Evolutionary conservation across 306 rosid genomes (phyloP), one percentile per base, ranked within the genome.

Genomic region (Trichosanthes truncata): DNA sequence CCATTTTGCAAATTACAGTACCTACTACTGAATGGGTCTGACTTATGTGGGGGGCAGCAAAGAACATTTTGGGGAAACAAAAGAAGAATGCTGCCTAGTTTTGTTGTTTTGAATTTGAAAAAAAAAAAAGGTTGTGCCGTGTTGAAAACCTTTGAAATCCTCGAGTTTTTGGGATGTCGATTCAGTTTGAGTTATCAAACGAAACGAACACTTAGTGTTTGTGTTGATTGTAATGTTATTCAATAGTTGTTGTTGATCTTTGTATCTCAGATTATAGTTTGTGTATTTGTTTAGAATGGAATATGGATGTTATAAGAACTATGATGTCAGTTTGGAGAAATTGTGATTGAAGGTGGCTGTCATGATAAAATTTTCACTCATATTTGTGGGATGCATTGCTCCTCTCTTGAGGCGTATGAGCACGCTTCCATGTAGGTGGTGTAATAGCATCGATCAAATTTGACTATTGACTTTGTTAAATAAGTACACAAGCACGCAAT

Each of bases 1-100:
- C 84, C 80, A 79, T 79, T 6, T 57, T 72, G 55, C 81, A 79
- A 78, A 78, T 79, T 87, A 23, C 86, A 83, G 65, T 57, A 71
- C 38, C 61, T 66, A 17, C 29, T 73, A 57, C 63, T 77, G 80
- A 81, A 79, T 15, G 56, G 62, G 23, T 49, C 62, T 74, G 61
- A 48, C 75, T 72, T 73, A 23, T 71, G 21, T 38, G 1, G 33
- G 55, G 53, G 52, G 31, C 52, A 68, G 51, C 45, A 66, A 35
- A 43, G 55, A 40, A 71, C 76, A 43, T 67, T 18, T 65, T 9
- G 33, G 45, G 65, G 68, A 52, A 26, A 25, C 55, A 23, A 7
- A 26, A 48, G 45, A 51, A 51, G 78, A 31, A 5, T 29, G 45
- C 45, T 48, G 45, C 46, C 29, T 74, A 9, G 7, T 74, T 74